These are phyloP conservation scores for Lentinula guzmanii DNA, from an alignment of 768 basidiomycete species.

Conservation along the genomic window DNA sequence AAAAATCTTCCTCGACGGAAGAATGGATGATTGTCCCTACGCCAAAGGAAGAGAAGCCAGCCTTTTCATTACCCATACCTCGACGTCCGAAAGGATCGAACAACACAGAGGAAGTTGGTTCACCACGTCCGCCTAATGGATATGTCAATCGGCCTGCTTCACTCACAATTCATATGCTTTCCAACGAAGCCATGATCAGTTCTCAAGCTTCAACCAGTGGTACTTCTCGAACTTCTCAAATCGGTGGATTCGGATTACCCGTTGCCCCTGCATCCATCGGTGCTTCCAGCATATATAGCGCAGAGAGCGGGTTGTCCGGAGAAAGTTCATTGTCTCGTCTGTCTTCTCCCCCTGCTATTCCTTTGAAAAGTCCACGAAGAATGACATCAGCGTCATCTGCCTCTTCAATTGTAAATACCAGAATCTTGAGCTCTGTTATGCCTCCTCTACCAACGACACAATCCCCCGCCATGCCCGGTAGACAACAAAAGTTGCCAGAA, in stretches of 20 bases:
- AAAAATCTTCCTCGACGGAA: slow-evolving; percentile 9
- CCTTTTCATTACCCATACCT: slow-evolving; percentile 31
- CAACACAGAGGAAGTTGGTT: not conserved
- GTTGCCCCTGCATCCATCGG: slow-evolving; percentile 10
- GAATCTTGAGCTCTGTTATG: not conserved
- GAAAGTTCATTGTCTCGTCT: slow-evolving; percentile 8
- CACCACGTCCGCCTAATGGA: not conserved
- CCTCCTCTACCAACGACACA: not conserved
- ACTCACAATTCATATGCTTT: slow-evolving; percentile 47
- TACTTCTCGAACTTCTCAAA: not conserved
- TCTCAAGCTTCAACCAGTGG: slow-evolving; percentile 22
- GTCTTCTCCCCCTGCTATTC: slow-evolving; percentile 22
- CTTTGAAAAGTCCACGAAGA: slow-evolving; percentile 12
- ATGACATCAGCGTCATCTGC: not conserved
- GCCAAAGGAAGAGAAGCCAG: slow-evolving; percentile 24
- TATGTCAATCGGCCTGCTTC: slow-evolving; percentile 18
- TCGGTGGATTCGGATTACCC: not conserved
- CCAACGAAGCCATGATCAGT: slow-evolving; percentile 39
- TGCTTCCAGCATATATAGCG: slow-evolving; percentile 7
- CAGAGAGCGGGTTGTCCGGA: not conserved
- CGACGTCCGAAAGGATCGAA: slow-evolving; percentile 22
- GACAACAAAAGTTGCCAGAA: not conserved
- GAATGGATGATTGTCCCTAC: slow-evolving; percentile 29
- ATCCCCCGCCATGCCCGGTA: not conserved
- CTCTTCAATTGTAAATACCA: not conserved